Conservation (phyloP, 768 basidiomycete genomes). For the Leccinum disarticulatum region DNA sequence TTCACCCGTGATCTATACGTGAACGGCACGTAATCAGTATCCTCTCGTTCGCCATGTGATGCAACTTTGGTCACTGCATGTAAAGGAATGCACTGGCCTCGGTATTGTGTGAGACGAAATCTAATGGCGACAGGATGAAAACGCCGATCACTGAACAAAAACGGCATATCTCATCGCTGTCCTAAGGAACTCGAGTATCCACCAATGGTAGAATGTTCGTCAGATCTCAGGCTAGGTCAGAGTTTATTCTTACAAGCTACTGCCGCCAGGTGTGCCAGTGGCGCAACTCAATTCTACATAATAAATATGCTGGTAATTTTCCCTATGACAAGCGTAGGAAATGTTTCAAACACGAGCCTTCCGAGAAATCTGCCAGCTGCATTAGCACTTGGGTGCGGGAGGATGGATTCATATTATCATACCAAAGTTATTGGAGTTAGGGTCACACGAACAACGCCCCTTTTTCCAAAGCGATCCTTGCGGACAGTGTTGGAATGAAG, state of each 20-base stretch:
- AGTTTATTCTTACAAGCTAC: neutral
- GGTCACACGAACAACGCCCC: constrained; percentile 88
- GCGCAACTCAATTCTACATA: neutral
- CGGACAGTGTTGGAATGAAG: constrained; percentile 93
- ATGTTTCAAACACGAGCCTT: constrained; percentile 30
- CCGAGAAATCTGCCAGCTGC: constrained; percentile 21
- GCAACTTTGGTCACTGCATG: neutral
- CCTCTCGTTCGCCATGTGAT: neutral
- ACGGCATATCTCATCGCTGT: no score
- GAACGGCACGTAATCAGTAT: neutral
- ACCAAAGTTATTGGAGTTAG: constrained; percentile 67
- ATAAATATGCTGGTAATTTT: neutral
- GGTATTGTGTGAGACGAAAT: neutral
- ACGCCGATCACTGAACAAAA: neutral
- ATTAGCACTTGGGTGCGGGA: constrained; percentile 6
- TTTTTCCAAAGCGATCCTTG: constrained; percentile 69
- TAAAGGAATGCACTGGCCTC: neutral
- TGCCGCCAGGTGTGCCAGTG: neutral
- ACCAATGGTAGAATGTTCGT: neutral
- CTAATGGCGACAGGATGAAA: neutral
- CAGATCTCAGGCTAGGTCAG: neutral
- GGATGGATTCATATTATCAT: constrained; percentile 20
- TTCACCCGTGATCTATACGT: neutral
- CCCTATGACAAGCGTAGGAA: constrained; percentile 30
- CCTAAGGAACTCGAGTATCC: neutral